phyloP scores from a whole-genome alignment of 179 eudicot species.

The Beta corolliflora region DNA sequence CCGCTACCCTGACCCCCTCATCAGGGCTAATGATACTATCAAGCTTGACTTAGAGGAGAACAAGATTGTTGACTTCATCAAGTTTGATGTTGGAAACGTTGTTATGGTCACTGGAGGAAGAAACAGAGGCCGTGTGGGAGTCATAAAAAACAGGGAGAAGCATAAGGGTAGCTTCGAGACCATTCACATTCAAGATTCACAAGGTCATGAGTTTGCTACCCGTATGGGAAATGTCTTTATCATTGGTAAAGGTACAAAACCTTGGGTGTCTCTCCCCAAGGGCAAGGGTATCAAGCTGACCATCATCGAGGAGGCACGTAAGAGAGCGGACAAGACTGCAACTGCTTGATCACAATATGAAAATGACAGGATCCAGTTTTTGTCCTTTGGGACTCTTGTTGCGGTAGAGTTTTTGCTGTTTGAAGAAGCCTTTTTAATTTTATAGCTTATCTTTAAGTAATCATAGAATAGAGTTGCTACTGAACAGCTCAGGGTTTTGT shows the following conservation, averaged over 20 bases:
- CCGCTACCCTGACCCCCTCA: conserved; percentile 66
- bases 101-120: conserved; percentile 76
- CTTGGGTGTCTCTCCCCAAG: conserved; percentile 68
- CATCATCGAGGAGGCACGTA: conserved; percentile 57
- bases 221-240: conserved; percentile 61
- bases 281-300: conserved; percentile 65
- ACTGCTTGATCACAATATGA: conserved; percentile 18
- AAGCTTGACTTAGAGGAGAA: conserved; percentile 55
- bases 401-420: conserved; percentile 2
- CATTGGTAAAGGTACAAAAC: conserved; percentile 66
- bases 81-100: conserved; percentile 69
- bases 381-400: background rate
- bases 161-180: conserved; percentile 74
- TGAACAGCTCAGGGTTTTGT: background rate
- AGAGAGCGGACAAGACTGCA: conserved; percentile 34
- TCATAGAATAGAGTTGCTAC: conserved; percentile 12
- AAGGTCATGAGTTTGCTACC: conserved; percentile 65
- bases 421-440: background rate
- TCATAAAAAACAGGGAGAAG: conserved; percentile 47
- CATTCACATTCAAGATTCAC: conserved; percentile 56
- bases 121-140: conserved; percentile 67
- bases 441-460: background rate
- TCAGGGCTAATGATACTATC: conserved; percentile 62
- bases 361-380: background rate
- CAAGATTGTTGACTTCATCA: conserved; percentile 63